phyloP scores from a whole-genome alignment of 1,139 yeast species.

The Hyphopichia fennica region DNA sequence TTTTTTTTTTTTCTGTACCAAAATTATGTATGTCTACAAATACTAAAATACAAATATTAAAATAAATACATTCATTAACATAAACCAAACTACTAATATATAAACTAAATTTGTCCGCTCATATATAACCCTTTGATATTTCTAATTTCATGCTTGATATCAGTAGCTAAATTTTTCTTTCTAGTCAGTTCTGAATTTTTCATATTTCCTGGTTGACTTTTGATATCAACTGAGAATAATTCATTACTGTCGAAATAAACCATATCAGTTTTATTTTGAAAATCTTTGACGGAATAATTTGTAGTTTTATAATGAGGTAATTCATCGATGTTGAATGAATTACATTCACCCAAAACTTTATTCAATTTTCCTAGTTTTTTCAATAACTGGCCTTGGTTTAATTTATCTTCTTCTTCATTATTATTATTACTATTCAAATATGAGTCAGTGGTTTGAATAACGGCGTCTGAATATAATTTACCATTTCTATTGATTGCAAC shows the following conservation, averaged over 20 bases:
- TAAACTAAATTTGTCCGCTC: conserved; percentile 36
- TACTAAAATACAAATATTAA: background rate
- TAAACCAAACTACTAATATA: no score
- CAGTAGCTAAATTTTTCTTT: conserved; percentile 34
- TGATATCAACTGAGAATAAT: conserved; percentile 20
- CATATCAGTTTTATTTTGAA: conserved; percentile 39
- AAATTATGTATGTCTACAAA: background rate
- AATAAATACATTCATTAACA: no score
- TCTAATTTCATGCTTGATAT: conserved; percentile 41
- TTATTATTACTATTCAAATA: conserved; percentile 17
- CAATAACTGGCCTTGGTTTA: conserved; percentile 25
- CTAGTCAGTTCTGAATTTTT: no score
- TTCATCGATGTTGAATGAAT: conserved; percentile 30
- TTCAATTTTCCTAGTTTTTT: conserved; percentile 25
- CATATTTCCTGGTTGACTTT: no score
- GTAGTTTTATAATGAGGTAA: conserved; percentile 35
- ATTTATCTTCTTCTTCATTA: conserved; percentile 18
- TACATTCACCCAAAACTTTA: conserved; percentile 23
- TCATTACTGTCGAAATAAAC: conserved; percentile 33
- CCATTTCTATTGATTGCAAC: conserved; percentile 34
- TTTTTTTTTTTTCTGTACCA: background rate
- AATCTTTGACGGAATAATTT: conserved; percentile 32
- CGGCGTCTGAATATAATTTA: conserved; percentile 39
- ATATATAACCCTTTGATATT: conserved; percentile 45
- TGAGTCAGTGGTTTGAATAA: conserved; percentile 38